Evolutionary conservation across 1,139 yeast genomes (phyloP), one percentile per base, ranked within the genome.

Genomic region (Blastobotrys buckinghamii): DNA sequence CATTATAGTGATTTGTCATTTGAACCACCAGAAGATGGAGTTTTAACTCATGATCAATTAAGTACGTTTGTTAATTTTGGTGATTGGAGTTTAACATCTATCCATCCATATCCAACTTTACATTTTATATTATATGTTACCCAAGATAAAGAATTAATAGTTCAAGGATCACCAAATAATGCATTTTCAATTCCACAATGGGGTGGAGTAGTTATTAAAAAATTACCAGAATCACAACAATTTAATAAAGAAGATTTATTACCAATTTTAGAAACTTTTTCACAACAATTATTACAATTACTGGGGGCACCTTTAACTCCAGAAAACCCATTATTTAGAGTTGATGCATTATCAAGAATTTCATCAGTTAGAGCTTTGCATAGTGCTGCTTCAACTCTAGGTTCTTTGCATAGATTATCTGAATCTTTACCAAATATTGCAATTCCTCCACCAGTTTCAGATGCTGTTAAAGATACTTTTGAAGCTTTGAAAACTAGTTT

Each of bases 121-220:
- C 83, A 85, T 64, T 83, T 86, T 59, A 71, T 85, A 32, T 65
- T 83, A 1, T 86, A 81, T 58, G 74, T 82, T 50, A 89, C 94
- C 0, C 72, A 77, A 35, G 61, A 68, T 34, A 67, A 71, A 16
- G 69, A 22, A 5, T 55, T 72, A 55, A 39, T 42, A 9, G 63
- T 71, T 48, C 75, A 70, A 47, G 67, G 72, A 48, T 26, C 33
- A 27, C 8, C 4, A 19, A 40, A 15, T 16, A 79, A 84, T 59
- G 80, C 92, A 39, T 90, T 85, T 61, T 66, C 86, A 47, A 78
- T 90, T 30, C 95, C 97, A 7, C 96, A 87, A 67, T 90, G 96
- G 95, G 97, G 97, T n/a, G 74, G 75, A 1, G 69, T 72, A 13
- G 58, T 50, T 45, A 62, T 59, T 54, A 65, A 50, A 53, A 68